These are phyloP conservation scores for Spinellus fusiger DNA, from an alignment of 192 early-diverging fungal species.

Conservation along the genomic window DNA sequence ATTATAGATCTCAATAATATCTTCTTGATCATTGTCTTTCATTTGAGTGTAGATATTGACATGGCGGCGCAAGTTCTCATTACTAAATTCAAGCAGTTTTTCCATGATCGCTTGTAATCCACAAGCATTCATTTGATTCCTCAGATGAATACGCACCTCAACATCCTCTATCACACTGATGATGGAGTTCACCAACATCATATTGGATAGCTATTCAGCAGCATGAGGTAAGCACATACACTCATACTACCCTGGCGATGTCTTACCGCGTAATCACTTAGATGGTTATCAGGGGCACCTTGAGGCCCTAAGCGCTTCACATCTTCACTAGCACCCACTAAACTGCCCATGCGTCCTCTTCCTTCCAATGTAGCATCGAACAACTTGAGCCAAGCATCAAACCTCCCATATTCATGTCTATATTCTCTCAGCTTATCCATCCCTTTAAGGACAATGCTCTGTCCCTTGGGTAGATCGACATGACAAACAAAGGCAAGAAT, in stretches of 20 bases:
- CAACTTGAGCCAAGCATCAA: slow-evolving; percentile 77
- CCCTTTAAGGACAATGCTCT: slow-evolving; percentile 69
- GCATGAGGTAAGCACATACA: background rate
- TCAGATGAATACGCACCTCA: slow-evolving; percentile 64
- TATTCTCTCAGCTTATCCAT: slow-evolving; percentile 70
- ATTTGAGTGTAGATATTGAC: slow-evolving; percentile 26
- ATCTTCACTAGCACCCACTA: slow-evolving; percentile 71
- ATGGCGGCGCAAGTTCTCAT: slow-evolving; percentile 39
- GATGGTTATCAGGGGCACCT: slow-evolving; percentile 58
- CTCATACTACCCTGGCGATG: background rate
- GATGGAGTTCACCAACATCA: slow-evolving; percentile 72
- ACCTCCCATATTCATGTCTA: slow-evolving; percentile 52
- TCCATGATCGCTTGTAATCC: slow-evolving; percentile 64
- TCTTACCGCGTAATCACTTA: slow-evolving; percentile 67
- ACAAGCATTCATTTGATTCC: slow-evolving; percentile 66
- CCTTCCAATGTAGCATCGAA: slow-evolving; percentile 73
- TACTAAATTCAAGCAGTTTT: slow-evolving; percentile 46
- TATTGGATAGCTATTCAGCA: slow-evolving; percentile 52
- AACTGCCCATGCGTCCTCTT: slow-evolving; percentile 71
- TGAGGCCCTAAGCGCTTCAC: slow-evolving; percentile 53
- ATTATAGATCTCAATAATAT: slow-evolving; percentile 57
- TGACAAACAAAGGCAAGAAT: slow-evolving; percentile 74
- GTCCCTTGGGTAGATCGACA: slow-evolving; percentile 70
- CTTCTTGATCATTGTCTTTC: slow-evolving; percentile 43
- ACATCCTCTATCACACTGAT: slow-evolving; percentile 70